Conservation (phyloP, 2,329 filamentous ascomycete genomes). For the Aulographum hederae region DNA sequence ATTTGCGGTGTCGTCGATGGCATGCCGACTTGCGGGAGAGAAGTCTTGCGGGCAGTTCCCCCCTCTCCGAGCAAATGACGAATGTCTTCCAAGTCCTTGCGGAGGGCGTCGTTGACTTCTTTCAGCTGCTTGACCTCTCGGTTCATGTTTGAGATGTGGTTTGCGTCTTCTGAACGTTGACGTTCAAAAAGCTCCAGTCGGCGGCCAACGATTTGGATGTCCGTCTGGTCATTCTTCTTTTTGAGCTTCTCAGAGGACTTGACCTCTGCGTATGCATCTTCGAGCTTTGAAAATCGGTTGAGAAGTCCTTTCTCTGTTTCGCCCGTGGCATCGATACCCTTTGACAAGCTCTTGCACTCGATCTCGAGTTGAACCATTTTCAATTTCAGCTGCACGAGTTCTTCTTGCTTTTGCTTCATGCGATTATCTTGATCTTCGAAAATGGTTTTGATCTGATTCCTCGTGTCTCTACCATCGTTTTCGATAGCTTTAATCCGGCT, state of each 20-base stretch:
- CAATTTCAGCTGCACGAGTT: too few species aligned
- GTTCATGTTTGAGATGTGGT: too few species aligned
- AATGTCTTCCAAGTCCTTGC: too few species aligned
- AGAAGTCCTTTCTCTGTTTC: background rate
- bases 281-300: background rate
- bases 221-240: conserved; percentile 1
- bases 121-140: too few species aligned
- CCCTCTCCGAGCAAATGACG: too few species aligned
- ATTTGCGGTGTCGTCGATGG: too few species aligned
- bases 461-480: background rate
- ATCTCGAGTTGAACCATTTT: too few species aligned
- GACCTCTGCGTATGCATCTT: background rate
- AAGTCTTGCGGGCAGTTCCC: too few species aligned
- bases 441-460: background rate
- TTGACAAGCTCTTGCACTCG: conserved; percentile 1
- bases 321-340: background rate
- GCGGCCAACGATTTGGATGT: background rate
- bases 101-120: too few species aligned
- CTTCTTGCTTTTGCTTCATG: background rate
- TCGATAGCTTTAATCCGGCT: background rate
- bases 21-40: too few species aligned
- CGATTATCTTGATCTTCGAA: conserved; percentile 1
- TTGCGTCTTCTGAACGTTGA: too few species aligned
- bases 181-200: too few species aligned
- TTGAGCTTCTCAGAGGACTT: background rate